Percentiles rank a stretch among this genome's conserved stretches.
These are phyloP conservation scores for Ophiostoma tasmaniense DNA, from an alignment of 2,329 filamentous ascomycete genomes.

Conservation along the genomic window DNA sequence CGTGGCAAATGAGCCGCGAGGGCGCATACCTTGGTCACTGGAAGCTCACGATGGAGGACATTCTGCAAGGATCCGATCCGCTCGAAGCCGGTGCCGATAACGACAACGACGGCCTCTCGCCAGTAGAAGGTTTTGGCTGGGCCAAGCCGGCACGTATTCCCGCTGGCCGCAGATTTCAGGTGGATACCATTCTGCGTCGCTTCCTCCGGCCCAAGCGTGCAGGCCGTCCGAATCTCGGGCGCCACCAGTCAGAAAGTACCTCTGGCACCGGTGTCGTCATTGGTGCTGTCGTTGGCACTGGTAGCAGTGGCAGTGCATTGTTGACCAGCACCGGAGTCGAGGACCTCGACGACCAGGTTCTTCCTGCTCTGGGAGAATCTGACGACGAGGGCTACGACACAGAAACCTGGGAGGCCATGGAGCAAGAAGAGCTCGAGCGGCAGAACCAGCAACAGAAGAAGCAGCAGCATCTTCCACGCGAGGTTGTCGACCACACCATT, in stretches of 20 bases:
- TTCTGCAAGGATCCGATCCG: slow-evolving; percentile 16
- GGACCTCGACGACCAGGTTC: slow-evolving; percentile 30
- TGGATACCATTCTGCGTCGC: slow-evolving; percentile 34
- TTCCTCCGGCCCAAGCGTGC: slow-evolving; percentile 27
- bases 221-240: slow-evolving; percentile 11
- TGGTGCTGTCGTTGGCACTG: not conserved
- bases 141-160: slow-evolving; percentile 25
- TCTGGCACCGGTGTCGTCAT: not conserved
- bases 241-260: slow-evolving; percentile 12
- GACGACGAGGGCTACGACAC: slow-evolving; percentile 34
- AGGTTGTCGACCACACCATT: slow-evolving; percentile 45
- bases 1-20: slow-evolving; percentile 14
- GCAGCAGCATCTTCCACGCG: slow-evolving; percentile 29
- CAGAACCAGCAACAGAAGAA: slow-evolving; percentile 19
- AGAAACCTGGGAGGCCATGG: slow-evolving; percentile 45
- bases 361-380: slow-evolving; percentile 33
- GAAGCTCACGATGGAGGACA: slow-evolving; percentile 21
- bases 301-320: not conserved
- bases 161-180: slow-evolving; percentile 37
- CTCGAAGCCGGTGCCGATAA: not conserved
- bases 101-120: not conserved
- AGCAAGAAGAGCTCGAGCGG: slow-evolving; percentile 41
- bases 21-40: slow-evolving; percentile 32
- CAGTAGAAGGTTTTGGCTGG: slow-evolving; percentile 16
- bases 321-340: not conserved